phyloP scores from a whole-genome alignment of 192 early-diverging fungal genomes.

The Coemansia sp. region DNA sequence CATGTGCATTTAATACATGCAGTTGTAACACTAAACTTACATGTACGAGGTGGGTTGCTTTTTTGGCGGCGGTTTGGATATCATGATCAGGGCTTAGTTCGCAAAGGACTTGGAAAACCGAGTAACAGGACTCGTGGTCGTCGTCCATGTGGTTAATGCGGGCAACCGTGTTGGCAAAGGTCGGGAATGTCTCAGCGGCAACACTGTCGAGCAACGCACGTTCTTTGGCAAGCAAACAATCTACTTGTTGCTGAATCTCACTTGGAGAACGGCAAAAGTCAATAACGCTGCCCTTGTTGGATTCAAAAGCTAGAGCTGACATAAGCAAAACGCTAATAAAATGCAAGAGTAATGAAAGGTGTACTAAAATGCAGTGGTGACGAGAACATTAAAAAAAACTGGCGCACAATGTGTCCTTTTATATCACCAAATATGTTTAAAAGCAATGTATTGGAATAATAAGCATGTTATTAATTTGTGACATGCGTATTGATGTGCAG shows the following conservation, averaged over 20 bases:
- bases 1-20: neutral
- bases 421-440: neutral
- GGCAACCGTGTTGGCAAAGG: conserved; percentile 8
- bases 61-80: conserved; percentile 60
- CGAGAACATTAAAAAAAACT: no score
- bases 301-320: neutral
- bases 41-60: conserved; percentile 53
- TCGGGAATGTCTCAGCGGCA: neutral
- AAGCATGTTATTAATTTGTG: neutral
- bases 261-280: neutral
- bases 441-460: neutral
- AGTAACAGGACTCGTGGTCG: neutral
- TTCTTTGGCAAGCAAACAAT: neutral
- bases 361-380: no score
- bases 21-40: neutral
- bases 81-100: conserved; percentile 45
- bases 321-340: neutral
- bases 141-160: neutral
- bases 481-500: neutral
- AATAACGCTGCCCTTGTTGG: neutral
- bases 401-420: no score
- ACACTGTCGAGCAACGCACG: neutral
- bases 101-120: neutral
- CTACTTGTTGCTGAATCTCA: neutral
- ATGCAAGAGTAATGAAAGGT: no score